Evolutionary conservation across 2,329 filamentous ascomycete genomes (phyloP), one percentile per base, ranked within the genome.

Genomic region (Fusarium globosum): DNA sequence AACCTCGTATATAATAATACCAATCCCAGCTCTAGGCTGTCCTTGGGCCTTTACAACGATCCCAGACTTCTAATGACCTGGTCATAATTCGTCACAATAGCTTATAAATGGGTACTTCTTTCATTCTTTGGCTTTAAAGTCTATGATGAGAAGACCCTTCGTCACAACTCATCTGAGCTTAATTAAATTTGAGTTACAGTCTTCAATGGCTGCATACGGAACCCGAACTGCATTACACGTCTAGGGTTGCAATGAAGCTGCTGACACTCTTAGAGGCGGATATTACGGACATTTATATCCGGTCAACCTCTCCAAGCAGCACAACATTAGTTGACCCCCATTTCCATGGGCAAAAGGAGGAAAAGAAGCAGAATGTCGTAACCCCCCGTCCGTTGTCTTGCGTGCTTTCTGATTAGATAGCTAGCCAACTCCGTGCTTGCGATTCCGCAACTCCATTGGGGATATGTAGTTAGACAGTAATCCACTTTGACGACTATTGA

Each of bases 361-460:
- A 13, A 53, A 39, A 62, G 36, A 52, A 56, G 26, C 55, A 48
- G 39, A 46, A 61, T 63, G 43, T 42, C 43, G 43, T 52, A 49
- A 23, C 43, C 26, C 42, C 42, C 35, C 52, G 38, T 26, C 30
- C 18, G 6, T 51, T 45, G 30, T 36, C 41, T 71, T 70, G 61
- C 42, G n/a, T 66, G 72, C 69, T 75, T 71, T 49, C 52, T 67
- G 63, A 67, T 72, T 64, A 51, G 33, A 58, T 51, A 51, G 33
- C 56, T 28, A 66, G 43, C 48, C 58, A 65, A 39, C 16, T 45
- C 51, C 52, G 35, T 46, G 45, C 41, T 43, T 21, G 23, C 42
- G 49, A 21, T 45, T 65, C 65, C 64, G 65, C 38, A 68, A 68
- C 65, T 68, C 65, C 65, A 55, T 68, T 62, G 38, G 56, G 55